These are phyloP conservation scores for Takashimella tepidaria DNA, from an alignment of 1,284 basidiomycete species.

Conservation along the genomic window DNA sequence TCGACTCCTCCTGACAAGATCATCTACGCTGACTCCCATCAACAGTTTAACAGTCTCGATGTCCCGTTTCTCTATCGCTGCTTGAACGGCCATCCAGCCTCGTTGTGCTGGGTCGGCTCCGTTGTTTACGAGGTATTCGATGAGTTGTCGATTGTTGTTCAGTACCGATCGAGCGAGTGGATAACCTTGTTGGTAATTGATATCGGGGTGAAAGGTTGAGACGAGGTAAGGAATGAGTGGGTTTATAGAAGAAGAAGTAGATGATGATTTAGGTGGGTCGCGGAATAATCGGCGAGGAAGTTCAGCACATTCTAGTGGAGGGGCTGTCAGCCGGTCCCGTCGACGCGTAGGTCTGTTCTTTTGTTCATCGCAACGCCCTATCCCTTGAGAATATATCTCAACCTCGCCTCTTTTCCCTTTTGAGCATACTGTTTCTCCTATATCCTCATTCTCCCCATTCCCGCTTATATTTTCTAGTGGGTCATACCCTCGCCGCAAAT, in stretches of 20 bases:
- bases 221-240: slow-evolving; percentile 46
- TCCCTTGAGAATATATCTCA: too few relatives aligned
- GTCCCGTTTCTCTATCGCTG: slow-evolving; percentile 65
- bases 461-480: slow-evolving; percentile 2
- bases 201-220: slow-evolving; percentile 20
- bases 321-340: slow-evolving; percentile 1
- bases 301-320: slow-evolving; percentile 23
- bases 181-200: slow-evolving; percentile 67
- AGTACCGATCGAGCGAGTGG: slow-evolving; percentile 69
- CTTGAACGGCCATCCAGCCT: slow-evolving; percentile 59
- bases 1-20: background rate
- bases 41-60: slow-evolving; percentile 64
- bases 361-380: too few relatives aligned
- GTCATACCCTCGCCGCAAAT: slow-evolving; percentile 16
- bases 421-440: too few relatives aligned
- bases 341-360: background rate
- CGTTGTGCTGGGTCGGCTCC: slow-evolving; percentile 65
- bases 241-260: slow-evolving; percentile 17
- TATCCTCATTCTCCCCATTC: too few relatives aligned
- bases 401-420: too few relatives aligned
- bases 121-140: slow-evolving; percentile 62
- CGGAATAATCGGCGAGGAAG: slow-evolving; percentile 45
- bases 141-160: slow-evolving; percentile 58
- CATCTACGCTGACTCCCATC: slow-evolving; percentile 39
- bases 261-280: slow-evolving; percentile 1